A percentile compares a stretch with the other conserved stretches of the same genome.
Evolutionary conservation across 148 eudicot species (phyloP).

Genomic region (Chenopodium quinoa): DNA sequence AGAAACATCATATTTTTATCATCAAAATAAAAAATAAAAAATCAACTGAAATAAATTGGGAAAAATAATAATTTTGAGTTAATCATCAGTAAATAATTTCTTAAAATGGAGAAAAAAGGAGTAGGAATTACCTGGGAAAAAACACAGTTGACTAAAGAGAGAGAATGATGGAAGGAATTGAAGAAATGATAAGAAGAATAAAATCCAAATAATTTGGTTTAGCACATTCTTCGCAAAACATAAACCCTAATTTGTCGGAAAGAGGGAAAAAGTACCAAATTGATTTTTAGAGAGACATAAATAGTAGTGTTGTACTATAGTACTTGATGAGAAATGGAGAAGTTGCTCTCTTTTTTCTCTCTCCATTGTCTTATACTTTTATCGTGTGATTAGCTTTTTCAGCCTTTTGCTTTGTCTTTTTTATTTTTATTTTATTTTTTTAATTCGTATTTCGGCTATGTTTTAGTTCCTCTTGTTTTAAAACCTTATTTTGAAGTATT

Average conservation of each 20-base stretch:
- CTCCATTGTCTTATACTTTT: no score
- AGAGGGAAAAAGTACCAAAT: background rate
- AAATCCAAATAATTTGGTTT: background rate
- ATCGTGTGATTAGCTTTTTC: conserved; percentile 19
- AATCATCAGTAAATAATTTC: background rate
- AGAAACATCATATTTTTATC: conserved; percentile 4
- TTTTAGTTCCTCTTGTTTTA: no score
- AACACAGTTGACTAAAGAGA: background rate
- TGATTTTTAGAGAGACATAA: background rate
- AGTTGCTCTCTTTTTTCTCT: background rate
- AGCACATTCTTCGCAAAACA: background rate
- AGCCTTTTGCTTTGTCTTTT: conserved; percentile 3
- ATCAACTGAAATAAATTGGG: background rate
- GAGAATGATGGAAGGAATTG: background rate
- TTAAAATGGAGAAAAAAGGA: background rate
- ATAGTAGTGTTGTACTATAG: background rate
- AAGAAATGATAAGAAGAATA: background rate
- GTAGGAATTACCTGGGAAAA: conserved; percentile 19
- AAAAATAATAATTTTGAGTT: background rate
- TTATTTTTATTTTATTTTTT: background rate
- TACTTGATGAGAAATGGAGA: conserved; percentile 3
- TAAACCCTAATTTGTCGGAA: conserved; percentile 30
- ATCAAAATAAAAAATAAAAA: background rate
- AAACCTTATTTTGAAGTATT: no score
- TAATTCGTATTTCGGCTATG: background rate